Percentiles rank a stretch among this genome's conserved stretches.
These are phyloP conservation scores for Ensete ventricosum DNA, from an alignment of 176 grass and related monocot genomes.

Conservation along the genomic window DNA sequence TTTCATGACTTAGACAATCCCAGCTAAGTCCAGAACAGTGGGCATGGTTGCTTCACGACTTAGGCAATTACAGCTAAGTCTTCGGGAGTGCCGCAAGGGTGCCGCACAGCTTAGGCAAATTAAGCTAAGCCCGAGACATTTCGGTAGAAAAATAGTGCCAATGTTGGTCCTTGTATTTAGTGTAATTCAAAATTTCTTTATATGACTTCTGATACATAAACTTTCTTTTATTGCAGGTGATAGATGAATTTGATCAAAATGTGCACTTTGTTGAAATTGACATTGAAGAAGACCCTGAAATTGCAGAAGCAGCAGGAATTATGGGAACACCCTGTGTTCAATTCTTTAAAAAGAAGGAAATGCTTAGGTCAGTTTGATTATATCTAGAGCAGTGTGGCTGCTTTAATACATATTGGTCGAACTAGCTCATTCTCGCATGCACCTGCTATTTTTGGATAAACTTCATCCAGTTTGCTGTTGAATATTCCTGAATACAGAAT, in stretches of 20 bases:
- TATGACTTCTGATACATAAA: too few species aligned
- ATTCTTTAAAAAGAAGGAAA: constrained; percentile 98
- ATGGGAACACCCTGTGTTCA: constrained; percentile 99
- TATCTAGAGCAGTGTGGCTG: background rate
- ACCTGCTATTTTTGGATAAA: background rate
- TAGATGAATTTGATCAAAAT: constrained; percentile 63
- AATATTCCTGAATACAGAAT: background rate
- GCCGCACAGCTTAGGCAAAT: too few species aligned
- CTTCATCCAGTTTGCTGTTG: background rate
- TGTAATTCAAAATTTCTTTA: too few species aligned
- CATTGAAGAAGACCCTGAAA: constrained; percentile 95
- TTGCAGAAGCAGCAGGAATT: constrained; percentile 94
- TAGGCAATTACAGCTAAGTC: too few species aligned
- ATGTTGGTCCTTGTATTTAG: too few species aligned
- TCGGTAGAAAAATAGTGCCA: too few species aligned
- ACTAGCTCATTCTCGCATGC: background rate
- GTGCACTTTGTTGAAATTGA: constrained; percentile 97
- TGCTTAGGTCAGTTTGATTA: constrained; percentile 58
- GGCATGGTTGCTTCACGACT: too few species aligned
- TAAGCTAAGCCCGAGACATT: too few species aligned
- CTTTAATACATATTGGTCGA: constrained; percentile 5
- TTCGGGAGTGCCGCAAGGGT: too few species aligned
- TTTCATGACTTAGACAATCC: too few species aligned
- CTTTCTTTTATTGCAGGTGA: constrained; percentile 47
- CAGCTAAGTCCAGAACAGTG: too few species aligned